A percentile compares a stretch with the other conserved stretches of the same genome.
Evolutionary conservation across 2,329 filamentous ascomycete genomes (phyloP).

Genomic region (Exophiala spinifera): DNA sequence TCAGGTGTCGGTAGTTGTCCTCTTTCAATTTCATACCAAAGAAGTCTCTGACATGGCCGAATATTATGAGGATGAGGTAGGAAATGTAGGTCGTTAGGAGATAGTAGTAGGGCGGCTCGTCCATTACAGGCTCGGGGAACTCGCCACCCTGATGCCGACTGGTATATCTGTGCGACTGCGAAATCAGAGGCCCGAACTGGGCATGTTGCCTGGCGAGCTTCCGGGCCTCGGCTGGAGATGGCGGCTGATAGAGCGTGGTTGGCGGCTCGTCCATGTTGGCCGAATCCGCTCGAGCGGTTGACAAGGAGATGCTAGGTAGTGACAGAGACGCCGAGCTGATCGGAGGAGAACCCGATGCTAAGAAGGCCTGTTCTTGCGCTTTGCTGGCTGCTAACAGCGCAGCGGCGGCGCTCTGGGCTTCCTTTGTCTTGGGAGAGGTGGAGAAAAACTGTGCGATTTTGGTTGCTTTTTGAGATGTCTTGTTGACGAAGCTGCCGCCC

Average conservation of each 20-base stretch:
- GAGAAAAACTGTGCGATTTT: slow-evolving; percentile 82
- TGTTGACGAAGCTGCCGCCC: slow-evolving; percentile 47
- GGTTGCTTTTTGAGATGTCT: slow-evolving; percentile 62
- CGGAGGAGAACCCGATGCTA: slow-evolving; percentile 59
- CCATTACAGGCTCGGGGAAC: slow-evolving; percentile 79
- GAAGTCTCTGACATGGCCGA: slow-evolving; percentile 93
- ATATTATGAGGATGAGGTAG: slow-evolving; percentile 91
- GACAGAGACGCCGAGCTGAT: slow-evolving; percentile 72
- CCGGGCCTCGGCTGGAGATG: slow-evolving; percentile 76
- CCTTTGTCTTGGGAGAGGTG: slow-evolving; percentile 71
- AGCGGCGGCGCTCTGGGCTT: slow-evolving; percentile 50
- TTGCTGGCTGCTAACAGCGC: slow-evolving; percentile 66
- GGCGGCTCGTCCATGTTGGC: slow-evolving; percentile 69
- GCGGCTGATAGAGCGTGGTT: slow-evolving; percentile 82
- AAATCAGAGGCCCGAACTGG: slow-evolving; percentile 83
- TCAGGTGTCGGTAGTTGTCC: slow-evolving; percentile 80
- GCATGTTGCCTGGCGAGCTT: slow-evolving; percentile 75
- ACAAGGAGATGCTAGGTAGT: slow-evolving; percentile 86
- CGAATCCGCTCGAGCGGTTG: slow-evolving; percentile 75
- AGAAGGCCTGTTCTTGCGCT: slow-evolving; percentile 56
- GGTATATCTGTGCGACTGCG: slow-evolving; percentile 78
- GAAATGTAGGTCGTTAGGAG: slow-evolving; percentile 97
- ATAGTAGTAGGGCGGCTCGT: slow-evolving; percentile 95
- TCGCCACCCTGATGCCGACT: slow-evolving; percentile 81
- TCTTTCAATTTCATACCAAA: slow-evolving; percentile 94